Percentiles rank a stretch among this genome's conserved stretches.
Conservation (phyloP, 768 basidiomycete genomes). For the Russula sp. region DNA sequence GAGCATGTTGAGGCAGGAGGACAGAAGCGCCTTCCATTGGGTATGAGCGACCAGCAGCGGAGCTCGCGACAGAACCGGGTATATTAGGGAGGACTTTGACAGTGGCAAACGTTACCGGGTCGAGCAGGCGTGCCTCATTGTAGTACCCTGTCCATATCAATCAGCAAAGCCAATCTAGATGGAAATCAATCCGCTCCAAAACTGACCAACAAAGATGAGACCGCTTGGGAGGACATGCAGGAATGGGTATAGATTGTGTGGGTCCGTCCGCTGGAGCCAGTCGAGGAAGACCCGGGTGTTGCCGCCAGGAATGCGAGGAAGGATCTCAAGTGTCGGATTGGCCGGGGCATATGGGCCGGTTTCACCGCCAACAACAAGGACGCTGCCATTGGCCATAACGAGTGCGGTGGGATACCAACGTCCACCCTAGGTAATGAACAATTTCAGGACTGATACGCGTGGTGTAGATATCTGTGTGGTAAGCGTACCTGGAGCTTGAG, state of each 20-base stretch:
- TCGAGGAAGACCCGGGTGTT: conserved; percentile 55
- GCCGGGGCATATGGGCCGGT: conserved; percentile 60
- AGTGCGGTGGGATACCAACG: conserved; percentile 75
- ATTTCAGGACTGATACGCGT: neutral
- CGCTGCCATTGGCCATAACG: conserved; percentile 64
- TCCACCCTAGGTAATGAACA: conserved; percentile 42
- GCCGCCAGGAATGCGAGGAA: conserved; percentile 62
- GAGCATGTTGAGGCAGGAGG: conserved; percentile 61
- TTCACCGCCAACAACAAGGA: conserved; percentile 73
- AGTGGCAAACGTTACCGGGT: conserved; percentile 61
- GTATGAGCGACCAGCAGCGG: conserved; percentile 70
- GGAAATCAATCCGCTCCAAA: neutral
- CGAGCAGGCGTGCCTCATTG: conserved; percentile 74
- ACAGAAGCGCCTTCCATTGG: conserved; percentile 70
- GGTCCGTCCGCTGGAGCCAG: conserved; percentile 66
- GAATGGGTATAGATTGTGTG: conserved; percentile 76
- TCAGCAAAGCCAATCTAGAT: neutral
- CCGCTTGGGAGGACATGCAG: no score
- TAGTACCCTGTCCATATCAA: conserved; percentile 49
- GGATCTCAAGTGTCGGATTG: conserved; percentile 63
- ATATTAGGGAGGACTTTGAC: conserved; percentile 58
- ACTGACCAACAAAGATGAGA: conserved; percentile 62
- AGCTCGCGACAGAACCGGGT: conserved; percentile 67
- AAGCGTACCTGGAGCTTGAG: conserved; percentile 53
- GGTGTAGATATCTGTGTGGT: neutral